Conservation (phyloP, 225 moss, liverwort and hornwort genomes). For the Takakia lepidozioides region DNA sequence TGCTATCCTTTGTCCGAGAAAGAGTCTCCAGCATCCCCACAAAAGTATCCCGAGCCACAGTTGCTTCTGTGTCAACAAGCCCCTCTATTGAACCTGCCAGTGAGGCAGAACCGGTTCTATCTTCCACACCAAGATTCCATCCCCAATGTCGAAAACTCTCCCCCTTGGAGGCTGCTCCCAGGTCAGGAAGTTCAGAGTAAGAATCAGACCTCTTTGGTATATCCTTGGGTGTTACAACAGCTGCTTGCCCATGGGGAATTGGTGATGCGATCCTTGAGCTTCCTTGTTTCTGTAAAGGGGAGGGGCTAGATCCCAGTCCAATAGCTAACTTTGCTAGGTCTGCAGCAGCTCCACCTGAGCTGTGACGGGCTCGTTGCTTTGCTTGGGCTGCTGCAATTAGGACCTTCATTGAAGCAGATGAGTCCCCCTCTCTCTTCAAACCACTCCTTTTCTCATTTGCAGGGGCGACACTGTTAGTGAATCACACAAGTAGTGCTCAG, state of each 20-base stretch:
- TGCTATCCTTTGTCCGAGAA: conserved; percentile 95
- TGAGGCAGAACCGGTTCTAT: no score
- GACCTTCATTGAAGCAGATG: conserved; percentile 83
- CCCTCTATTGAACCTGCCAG: conserved; percentile 12
- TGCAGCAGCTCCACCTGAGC: conserved; percentile 34
- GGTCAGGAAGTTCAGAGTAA: conserved; percentile 16
- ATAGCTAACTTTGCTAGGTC: conserved; percentile 52
- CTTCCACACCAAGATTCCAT: conserved; percentile 54
- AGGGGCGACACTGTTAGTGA: conserved; percentile 71
- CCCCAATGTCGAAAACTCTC: conserved; percentile 40
- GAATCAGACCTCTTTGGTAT: conserved; percentile 18
- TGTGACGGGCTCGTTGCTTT: conserved; percentile 76
- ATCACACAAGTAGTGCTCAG: no score
- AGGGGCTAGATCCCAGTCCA: conserved; percentile 71
- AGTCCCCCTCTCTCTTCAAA: conserved; percentile 70
- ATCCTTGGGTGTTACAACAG: conserved; percentile 28
- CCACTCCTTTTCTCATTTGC: conserved; percentile 94
- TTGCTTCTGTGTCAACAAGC: conserved; percentile 68
- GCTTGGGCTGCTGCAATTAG: conserved; percentile 97
- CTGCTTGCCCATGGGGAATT: conserved; percentile 23
- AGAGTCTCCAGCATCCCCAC: conserved; percentile 98
- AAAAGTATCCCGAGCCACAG: conserved; percentile 85
- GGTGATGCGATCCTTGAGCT: conserved; percentile 82
- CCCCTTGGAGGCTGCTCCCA: conserved; percentile 8
- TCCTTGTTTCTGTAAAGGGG: conserved; percentile 65